Base-by-base conservation (phyloP, 2,329 filamentous ascomycete species). In the Exophiala sideris region DNA sequence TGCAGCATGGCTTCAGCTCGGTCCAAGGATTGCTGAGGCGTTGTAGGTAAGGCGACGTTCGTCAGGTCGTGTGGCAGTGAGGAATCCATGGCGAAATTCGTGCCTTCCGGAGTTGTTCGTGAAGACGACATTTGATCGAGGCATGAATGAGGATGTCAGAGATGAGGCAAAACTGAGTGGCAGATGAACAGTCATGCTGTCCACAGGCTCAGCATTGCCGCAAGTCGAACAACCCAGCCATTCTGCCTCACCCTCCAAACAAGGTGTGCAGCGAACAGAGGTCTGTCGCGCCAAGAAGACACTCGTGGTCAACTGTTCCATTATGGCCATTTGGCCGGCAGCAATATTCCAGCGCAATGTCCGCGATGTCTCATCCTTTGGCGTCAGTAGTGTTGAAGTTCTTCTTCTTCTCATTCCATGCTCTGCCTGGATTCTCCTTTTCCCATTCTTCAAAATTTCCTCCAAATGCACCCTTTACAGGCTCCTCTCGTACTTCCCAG, bases 401-500 rank as follows among this genome's bases (percentile, higher is more conserved):
- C 41, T 18, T 42, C 50, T 24, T 39, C 50, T 47, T 70, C 58
- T 75, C 71, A 56, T 75, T 73, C 62, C 74, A 71, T 21, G 63
- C 69, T 52, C 24, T 8, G 24, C 7, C 24, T 29, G 72, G 68
- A 61, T 72, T 73, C 54, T 72, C 65, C 55, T 64, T 68, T 58
- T 76, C 73, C 33, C 73, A 54, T 10, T 72, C 72, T 35, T 68
- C 71, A 56, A 73, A 71, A 61, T 76, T 71, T 6, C 71, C 74
- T 55, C 70, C 62, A 58, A 77, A 76, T 1, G 78, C 74, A 51
- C 73, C 75, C 61, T 73, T 71, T 5, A 92, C 73, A 60, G 79
- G 83, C 59, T 82, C 79, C 34, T 78, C 77, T 64, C 94, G 82
- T 51, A 85, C 78, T 69, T 86, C 82, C 94, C 94, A 99, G 3